Percentiles rank a stretch among this genome's conserved stretches.
Evolutionary conservation across 768 basidiomycete species (phyloP).

Genomic region (Serendipita vermifera): DNA sequence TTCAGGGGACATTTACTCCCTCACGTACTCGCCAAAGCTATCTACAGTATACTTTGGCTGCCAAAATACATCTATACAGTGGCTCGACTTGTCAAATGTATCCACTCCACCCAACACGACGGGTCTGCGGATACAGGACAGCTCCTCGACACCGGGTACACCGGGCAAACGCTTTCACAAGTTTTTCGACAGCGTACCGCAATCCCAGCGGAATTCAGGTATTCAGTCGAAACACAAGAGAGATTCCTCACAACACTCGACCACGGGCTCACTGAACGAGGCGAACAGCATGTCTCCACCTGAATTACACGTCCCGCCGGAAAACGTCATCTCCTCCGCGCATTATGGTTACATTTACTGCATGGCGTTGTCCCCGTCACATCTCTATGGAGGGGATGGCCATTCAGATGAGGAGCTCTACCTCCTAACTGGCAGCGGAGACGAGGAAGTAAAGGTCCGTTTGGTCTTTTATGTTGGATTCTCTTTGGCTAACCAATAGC

Average conservation of each 20-base stretch:
- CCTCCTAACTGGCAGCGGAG: slow-evolving; percentile 79
- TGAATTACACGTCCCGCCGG: slow-evolving; percentile 41
- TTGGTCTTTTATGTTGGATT: not conserved
- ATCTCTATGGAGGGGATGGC: slow-evolving; percentile 14
- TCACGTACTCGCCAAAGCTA: slow-evolving; percentile 57
- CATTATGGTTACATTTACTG: slow-evolving; percentile 94
- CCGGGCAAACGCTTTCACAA: slow-evolving; percentile 42
- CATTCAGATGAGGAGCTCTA: slow-evolving; percentile 26
- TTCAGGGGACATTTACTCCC: slow-evolving; percentile 78
- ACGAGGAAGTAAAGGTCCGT: slow-evolving; percentile 73
- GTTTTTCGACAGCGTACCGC: slow-evolving; percentile 85
- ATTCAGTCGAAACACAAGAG: slow-evolving; percentile 28
- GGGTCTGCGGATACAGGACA: not conserved
- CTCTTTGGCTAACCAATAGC: not conserved
- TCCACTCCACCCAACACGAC: not conserved
- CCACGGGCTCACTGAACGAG: slow-evolving; percentile 12
- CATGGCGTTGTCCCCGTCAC: slow-evolving; percentile 40
- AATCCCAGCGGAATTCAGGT: slow-evolving; percentile 35
- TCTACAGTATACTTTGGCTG: slow-evolving; percentile 77
- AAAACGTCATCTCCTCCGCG: slow-evolving; percentile 72
- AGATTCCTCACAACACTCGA: slow-evolving; percentile 17
- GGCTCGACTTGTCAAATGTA: slow-evolving; percentile 47
- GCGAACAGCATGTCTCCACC: slow-evolving; percentile 4
- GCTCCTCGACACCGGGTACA: slow-evolving; percentile 7
- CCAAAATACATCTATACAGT: slow-evolving; percentile 87